Conservation (phyloP, 1,284 basidiomycete species). For the Termitomyces sp. region DNA sequence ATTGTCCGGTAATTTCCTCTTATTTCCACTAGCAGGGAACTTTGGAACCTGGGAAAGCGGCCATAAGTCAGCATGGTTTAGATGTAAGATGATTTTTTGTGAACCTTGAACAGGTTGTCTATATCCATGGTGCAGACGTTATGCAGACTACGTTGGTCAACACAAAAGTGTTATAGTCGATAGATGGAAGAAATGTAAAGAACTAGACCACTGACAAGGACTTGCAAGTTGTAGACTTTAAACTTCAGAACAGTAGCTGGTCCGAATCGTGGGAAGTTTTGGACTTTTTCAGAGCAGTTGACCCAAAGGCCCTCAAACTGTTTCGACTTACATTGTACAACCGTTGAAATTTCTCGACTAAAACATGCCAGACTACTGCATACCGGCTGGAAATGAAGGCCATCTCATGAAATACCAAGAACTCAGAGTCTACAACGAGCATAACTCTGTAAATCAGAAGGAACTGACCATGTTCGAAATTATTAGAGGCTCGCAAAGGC, state of each 20-base stretch:
- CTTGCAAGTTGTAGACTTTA: too few relatives aligned
- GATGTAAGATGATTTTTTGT: not conserved
- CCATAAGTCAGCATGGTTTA: not conserved
- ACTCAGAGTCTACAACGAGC: not conserved
- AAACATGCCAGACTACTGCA: not conserved
- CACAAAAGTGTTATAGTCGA: not conserved
- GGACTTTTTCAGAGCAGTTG: too few relatives aligned
- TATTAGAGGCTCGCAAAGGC: slow-evolving; percentile 2
- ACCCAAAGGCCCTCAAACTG: too few relatives aligned
- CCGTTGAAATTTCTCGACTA: too few relatives aligned
- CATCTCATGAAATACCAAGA: not conserved
- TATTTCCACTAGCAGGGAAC: slow-evolving; percentile 57
- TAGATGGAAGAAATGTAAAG: not conserved
- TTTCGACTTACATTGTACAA: too few relatives aligned
- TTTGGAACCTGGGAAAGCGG: slow-evolving; percentile 55
- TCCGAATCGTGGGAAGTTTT: too few relatives aligned
- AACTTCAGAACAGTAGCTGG: too few relatives aligned
- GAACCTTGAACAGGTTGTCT: slow-evolving; percentile 78
- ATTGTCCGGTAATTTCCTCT: slow-evolving; percentile 79
- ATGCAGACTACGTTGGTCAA: not conserved
- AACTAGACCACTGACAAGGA: too few relatives aligned
- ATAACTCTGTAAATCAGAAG: not conserved
- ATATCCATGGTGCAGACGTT: slow-evolving; percentile 56
- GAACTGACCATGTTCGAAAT: not conserved
- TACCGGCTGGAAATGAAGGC: too few relatives aligned